Evolutionary conservation across 1,284 basidiomycete species (phyloP).

Genomic region (Tylopilus sp.): DNA sequence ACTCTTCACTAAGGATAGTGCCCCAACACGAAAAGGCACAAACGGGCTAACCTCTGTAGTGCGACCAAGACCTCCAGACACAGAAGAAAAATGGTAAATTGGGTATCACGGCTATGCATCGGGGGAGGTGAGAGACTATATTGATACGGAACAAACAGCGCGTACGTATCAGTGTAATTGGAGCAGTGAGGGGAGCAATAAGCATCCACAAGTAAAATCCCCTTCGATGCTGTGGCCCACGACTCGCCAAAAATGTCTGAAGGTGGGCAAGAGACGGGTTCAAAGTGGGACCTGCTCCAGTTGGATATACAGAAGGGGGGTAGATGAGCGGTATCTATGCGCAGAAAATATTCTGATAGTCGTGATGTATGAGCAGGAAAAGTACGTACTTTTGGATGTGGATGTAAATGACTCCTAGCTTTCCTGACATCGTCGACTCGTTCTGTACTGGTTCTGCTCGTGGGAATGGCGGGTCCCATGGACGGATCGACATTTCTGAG

Average conservation of each 20-base stretch:
- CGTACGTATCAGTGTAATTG: constrained; percentile 71
- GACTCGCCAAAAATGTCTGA: constrained; percentile 44
- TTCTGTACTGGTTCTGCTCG: constrained; percentile 12
- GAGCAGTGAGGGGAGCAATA: constrained; percentile 63
- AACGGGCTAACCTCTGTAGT: constrained; percentile 57
- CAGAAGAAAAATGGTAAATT: constrained; percentile 83
- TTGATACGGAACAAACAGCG: constrained; percentile 11
- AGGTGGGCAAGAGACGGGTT: constrained; percentile 50
- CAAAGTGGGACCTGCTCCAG: constrained; percentile 1
- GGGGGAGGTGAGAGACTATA: constrained; percentile 2
- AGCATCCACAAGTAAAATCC: constrained; percentile 63
- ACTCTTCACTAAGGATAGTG: neutral
- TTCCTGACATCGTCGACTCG: constrained; percentile 19
- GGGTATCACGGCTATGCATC: constrained; percentile 60
- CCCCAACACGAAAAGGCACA: constrained; percentile 1
- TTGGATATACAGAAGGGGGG: constrained; percentile 51
- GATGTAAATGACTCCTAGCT: neutral
- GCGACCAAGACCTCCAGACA: constrained; percentile 76
- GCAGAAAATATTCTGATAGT: neutral
- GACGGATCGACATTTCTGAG: constrained; percentile 66
- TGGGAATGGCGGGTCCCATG: constrained; percentile 47
- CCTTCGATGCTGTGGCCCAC: constrained; percentile 58
- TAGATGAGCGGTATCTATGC: constrained; percentile 62
- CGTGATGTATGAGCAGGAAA: neutral
- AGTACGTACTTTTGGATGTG: constrained; percentile 7